Base-by-base conservation (phyloP, 371 early-diverging fungal genomes). In the Rhizopus delemar region DNA sequence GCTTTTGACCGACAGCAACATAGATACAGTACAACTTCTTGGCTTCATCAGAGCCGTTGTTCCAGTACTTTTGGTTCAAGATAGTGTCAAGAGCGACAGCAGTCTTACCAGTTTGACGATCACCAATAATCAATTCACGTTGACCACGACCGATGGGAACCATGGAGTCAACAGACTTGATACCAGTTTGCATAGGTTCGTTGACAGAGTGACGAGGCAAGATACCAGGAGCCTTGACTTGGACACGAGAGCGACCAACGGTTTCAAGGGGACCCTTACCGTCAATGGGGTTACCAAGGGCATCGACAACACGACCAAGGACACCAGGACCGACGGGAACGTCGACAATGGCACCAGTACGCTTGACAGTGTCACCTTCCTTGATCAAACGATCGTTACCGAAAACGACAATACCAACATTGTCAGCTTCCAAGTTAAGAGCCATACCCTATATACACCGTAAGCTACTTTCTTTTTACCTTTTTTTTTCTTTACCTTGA, bases 61-160 rank as follows among this genome's bases (percentile, higher is more conserved):
- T 95, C 94, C 95, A 94, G 77, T 86, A 85, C 90, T 93, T 94
- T 81, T 96, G 95, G 90, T 96, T 96, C 65, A 96, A 79, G 69
- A 96, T 96, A 78, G 94, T 91, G 78, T 94, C 96, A 59, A 96
- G 83, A 49, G 94, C 94, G 68, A 96, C 94, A 64, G 96, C 88
- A 67, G 96, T 95, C 88, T 96, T 96, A 69, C 96, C 96, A 63
- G 95, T 95, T 80, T 96, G 96, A 87, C 95, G 93, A 83, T 96
- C 96, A 78, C 96, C 96, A 79, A 95, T 95, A 77, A 96, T 96
- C 85, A 96, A 86, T 87, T 96, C 96, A 90, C 96, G 92, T 86
- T 96, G 96, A 71, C 96, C 96, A 92, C 96, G 93, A 74, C 96
- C 96, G 62, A 96, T 94, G 66, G 96, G 96, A 63, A 96, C 88